Percentiles rank a stretch among this genome's conserved stretches.
These are phyloP conservation scores for Torulaspora quercuum DNA, from an alignment of 805 yeast genomes.

Conservation along the genomic window DNA sequence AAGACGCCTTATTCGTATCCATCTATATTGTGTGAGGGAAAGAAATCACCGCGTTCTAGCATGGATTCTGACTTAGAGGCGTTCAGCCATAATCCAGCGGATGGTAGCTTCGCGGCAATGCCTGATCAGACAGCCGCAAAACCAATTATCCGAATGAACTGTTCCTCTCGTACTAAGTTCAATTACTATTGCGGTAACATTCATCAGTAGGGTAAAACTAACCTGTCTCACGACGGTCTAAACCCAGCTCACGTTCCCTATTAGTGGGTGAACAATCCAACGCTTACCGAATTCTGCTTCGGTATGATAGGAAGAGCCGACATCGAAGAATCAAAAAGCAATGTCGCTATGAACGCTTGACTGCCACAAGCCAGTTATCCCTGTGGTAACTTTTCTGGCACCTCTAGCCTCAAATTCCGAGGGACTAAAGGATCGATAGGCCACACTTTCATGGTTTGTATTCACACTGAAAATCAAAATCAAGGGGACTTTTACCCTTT, in stretches of 20 bases:
- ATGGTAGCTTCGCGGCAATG: conserved; percentile 48
- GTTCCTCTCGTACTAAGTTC: conserved; percentile 47
- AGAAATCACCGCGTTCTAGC: conserved; percentile 46
- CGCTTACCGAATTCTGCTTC: conserved; percentile 48
- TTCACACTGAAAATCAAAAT: conserved; percentile 46
- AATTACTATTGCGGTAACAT: conserved; percentile 40
- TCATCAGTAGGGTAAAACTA: conserved; percentile 44
- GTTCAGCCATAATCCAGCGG: conserved; percentile 49
- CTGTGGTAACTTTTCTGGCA: conserved; percentile 44
- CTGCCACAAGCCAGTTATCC: conserved; percentile 47
- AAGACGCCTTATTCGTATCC: conserved; percentile 43
- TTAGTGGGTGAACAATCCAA: conserved; percentile 47
- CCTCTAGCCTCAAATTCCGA: conserved; percentile 46
- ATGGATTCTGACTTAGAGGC: conserved; percentile 52
- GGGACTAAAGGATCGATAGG: conserved; percentile 48
- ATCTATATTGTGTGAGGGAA: conserved; percentile 42
- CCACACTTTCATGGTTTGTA: conserved; percentile 47
- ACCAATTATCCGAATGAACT: conserved; percentile 47
- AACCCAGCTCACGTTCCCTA: conserved; percentile 45
- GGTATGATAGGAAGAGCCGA: conserved; percentile 50
- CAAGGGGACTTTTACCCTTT: conserved; percentile 46
- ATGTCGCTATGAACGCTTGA: conserved; percentile 48
- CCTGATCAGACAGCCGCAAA: conserved; percentile 46
- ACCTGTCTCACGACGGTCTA: conserved; percentile 47
- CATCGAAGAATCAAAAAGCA: conserved; percentile 48